Conservation (phyloP, 1,139 yeast species). For the Protomyces macrosporus region DNA sequence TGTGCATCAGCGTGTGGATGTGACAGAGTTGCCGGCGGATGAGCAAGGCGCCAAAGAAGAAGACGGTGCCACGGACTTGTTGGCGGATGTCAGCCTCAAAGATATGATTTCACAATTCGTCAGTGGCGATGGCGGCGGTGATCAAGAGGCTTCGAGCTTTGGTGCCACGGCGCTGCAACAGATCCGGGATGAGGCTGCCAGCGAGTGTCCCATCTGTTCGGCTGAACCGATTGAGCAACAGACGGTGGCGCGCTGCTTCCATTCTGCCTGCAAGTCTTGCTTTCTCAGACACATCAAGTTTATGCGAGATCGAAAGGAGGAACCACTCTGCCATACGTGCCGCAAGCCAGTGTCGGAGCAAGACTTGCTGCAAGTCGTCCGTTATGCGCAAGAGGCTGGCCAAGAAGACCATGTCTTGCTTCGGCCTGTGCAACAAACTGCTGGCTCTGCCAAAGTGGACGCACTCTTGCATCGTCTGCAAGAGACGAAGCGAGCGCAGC, state of each 20-base stretch:
- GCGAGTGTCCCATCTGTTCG: conserved; percentile 84
- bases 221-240: conserved; percentile 55
- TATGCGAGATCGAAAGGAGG: conserved; percentile 37
- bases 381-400: conserved; percentile 20
- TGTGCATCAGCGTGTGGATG: conserved; percentile 35
- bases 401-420: conserved; percentile 35
- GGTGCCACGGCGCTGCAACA: conserved; percentile 42
- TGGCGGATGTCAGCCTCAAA: conserved; percentile 34
- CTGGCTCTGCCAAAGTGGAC: conserved; percentile 62
- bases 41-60: conserved; percentile 16
- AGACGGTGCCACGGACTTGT: conserved; percentile 22
- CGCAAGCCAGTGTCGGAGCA: conserved; percentile 37
- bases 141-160: conserved; percentile 35
- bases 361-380: conserved; percentile 36
- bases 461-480: conserved; percentile 61
- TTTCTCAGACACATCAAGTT: conserved; percentile 61
- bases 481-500: conserved; percentile 49
- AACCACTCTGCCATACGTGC: conserved; percentile 42
- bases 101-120: conserved; percentile 34
- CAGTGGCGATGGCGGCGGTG: conserved; percentile 28
- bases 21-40: conserved; percentile 26
- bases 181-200: conserved; percentile 42
- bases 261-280: conserved; percentile 70
- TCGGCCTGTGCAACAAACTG: conserved; percentile 31
- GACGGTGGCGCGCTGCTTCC: conserved; percentile 74